Percentiles rank a stretch among this genome's conserved stretches.
These are phyloP conservation scores for Boletellus ananas DNA, from an alignment of 768 basidiomycete genomes.

Conservation along the genomic window DNA sequence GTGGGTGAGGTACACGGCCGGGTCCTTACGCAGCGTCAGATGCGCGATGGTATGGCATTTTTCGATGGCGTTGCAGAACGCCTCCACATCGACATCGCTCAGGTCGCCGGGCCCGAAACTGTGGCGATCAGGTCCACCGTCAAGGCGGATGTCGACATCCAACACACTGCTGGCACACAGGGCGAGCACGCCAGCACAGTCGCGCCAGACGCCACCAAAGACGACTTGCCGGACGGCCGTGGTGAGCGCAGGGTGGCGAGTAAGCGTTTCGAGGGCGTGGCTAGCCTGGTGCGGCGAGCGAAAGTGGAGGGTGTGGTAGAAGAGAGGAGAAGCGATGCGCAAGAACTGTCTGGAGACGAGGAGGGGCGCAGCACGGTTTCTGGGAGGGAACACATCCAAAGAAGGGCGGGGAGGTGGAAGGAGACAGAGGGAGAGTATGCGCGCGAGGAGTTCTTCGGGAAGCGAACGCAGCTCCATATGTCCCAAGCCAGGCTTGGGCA, in stretches of 20 bases:
- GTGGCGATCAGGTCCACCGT: slow-evolving; percentile 8
- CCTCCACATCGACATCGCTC: slow-evolving; percentile 23
- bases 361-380: slow-evolving; percentile 39
- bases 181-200: slow-evolving; percentile 38
- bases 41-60: slow-evolving; percentile 37
- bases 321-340: slow-evolving; percentile 54
- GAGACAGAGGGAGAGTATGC: slow-evolving; percentile 38
- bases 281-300: slow-evolving; percentile 37
- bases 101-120: neutral
- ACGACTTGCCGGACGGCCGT: slow-evolving; percentile 40
- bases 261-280: slow-evolving; percentile 37
- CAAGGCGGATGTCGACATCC: slow-evolving; percentile 39
- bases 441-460: slow-evolving; percentile 45
- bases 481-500: neutral
- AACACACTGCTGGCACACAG: slow-evolving; percentile 28
- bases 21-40: slow-evolving; percentile 51
- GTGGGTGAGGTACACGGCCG: slow-evolving; percentile 52
- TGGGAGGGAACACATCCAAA: slow-evolving; percentile 15
- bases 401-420: slow-evolving; percentile 19
- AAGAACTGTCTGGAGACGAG: slow-evolving; percentile 50
- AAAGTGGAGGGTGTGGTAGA: slow-evolving; percentile 52
- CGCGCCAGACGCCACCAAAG: slow-evolving; percentile 39
- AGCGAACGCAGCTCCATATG: slow-evolving; percentile 16
- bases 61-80: slow-evolving; percentile 42
- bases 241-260: slow-evolving; percentile 36